Evolutionary conservation across 2,329 filamentous ascomycete species (phyloP).

Genomic region (Trichoderma harzianum): DNA sequence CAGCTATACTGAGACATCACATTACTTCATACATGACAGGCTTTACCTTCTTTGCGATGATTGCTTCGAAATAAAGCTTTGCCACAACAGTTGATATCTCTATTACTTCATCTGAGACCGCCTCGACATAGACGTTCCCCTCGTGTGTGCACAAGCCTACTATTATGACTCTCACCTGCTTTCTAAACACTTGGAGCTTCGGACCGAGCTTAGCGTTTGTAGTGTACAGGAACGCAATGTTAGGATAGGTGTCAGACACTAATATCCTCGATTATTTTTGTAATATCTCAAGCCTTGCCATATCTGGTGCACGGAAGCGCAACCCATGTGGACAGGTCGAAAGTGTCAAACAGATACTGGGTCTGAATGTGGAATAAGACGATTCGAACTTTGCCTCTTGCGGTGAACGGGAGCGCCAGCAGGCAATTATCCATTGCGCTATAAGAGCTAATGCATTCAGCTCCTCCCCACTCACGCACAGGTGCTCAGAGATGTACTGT

Average conservation of each 20-base stretch:
- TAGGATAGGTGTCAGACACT: neutral
- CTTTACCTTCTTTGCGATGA: neutral
- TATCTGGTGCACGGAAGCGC: too few relatives aligned
- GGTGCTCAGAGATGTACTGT: neutral
- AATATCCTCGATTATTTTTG: neutral
- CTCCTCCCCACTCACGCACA: neutral
- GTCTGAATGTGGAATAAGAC: too few relatives aligned
- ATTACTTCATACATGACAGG: neutral
- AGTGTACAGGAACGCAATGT: neutral
- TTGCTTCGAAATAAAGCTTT: neutral
- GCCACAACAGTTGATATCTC: too few relatives aligned
- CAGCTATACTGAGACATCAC: too few relatives aligned
- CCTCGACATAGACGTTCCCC: neutral
- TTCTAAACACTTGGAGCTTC: neutral
- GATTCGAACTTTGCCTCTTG: too few relatives aligned
- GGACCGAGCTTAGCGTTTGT: neutral
- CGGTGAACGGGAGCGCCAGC: neutral
- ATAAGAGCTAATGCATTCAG: neutral
- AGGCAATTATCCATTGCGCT: neutral
- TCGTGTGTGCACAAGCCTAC: neutral
- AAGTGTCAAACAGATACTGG: too few relatives aligned
- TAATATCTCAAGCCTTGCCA: neutral
- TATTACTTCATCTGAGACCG: neutral
- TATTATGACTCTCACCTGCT: neutral
- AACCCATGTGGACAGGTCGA: too few relatives aligned